These are phyloP conservation scores for Ceratocystis eucalypticola DNA, from an alignment of 2,329 filamentous ascomycete genomes.

Conservation along the genomic window DNA sequence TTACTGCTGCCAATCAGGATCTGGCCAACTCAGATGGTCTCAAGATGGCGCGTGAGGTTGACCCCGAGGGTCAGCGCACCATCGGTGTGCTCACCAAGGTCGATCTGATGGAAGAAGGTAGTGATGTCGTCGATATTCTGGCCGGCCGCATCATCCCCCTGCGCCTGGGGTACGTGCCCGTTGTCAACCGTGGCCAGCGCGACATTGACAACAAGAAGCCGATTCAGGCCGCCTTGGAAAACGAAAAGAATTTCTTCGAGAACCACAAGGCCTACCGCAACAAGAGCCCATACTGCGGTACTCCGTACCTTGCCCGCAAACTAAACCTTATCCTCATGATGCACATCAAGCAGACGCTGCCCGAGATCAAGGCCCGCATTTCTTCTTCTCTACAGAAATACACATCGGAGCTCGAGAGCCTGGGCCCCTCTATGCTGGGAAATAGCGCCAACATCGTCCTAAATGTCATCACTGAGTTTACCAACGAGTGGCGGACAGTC, in stretches of 20 bases:
- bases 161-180: slow-evolving; percentile 86
- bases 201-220: slow-evolving; percentile 98
- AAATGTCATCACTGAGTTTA: slow-evolving; percentile 98
- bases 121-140: slow-evolving; percentile 95
- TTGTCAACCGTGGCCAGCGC: slow-evolving; percentile 93
- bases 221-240: slow-evolving; percentile 79
- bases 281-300: slow-evolving; percentile 97
- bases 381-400: slow-evolving; percentile 92
- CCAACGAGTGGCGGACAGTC: slow-evolving; percentile 92
- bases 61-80: slow-evolving; percentile 91
- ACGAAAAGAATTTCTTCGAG: slow-evolving; percentile 95
- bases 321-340: slow-evolving; percentile 99
- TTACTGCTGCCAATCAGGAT: slow-evolving; percentile 94
- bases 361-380: slow-evolving; percentile 96
- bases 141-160: slow-evolving; percentile 94
- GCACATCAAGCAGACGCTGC: slow-evolving; percentile 99
- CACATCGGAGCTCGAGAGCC: slow-evolving; percentile 59
- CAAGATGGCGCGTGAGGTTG: slow-evolving; percentile 91
- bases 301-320: slow-evolving; percentile 89
- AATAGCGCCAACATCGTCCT: slow-evolving; percentile 94
- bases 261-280: slow-evolving; percentile 97
- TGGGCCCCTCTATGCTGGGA: slow-evolving; percentile 89
- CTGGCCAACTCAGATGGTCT: slow-evolving; percentile 96
- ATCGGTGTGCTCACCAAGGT: slow-evolving; percentile 98
- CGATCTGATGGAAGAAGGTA: slow-evolving; percentile 96